A percentile compares a stretch with the other conserved stretches of the same genome.
Evolutionary conservation across 345 rosid genomes (phyloP).

Genomic region (Moricandia moricandioides): DNA sequence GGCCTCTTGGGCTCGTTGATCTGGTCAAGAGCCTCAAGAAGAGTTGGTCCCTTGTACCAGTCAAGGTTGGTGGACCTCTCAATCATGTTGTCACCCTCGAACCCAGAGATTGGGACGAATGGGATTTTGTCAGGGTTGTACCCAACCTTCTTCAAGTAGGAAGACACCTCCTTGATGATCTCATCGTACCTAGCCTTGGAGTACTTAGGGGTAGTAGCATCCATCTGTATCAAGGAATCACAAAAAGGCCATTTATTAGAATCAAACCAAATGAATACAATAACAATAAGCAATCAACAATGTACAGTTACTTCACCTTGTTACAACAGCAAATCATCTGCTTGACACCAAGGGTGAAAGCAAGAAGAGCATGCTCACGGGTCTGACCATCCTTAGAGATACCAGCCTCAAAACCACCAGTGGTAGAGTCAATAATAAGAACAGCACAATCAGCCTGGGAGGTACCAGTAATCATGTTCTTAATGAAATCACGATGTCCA

Average conservation of each 20-base stretch:
- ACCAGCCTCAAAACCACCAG: neutral
- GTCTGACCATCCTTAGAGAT: conserved; percentile 20
- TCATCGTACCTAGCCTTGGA: too few species aligned
- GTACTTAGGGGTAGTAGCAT: neutral
- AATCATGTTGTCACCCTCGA: too few species aligned
- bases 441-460: conserved; percentile 14
- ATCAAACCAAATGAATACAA: neutral
- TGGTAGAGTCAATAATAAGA: neutral
- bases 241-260: neutral
- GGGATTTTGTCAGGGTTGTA: too few species aligned
- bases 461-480: conserved; percentile 16
- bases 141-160: too few species aligned
- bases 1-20: conserved; percentile 18
- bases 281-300: neutral
- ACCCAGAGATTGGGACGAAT: too few species aligned
- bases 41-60: neutral
- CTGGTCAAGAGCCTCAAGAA: conserved; percentile 8
- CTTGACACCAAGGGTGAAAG: conserved; percentile 13
- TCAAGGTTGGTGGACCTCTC: too few species aligned
- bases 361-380: conserved; percentile 18
- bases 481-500: conserved; percentile 11
- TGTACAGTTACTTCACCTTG: neutral
- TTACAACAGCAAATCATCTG: neutral
- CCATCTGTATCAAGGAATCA: neutral
- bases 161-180: too few species aligned